Evolutionary conservation across 2,329 filamentous ascomycete species (phyloP).

Genomic region (Aspergillaceae sp.): DNA sequence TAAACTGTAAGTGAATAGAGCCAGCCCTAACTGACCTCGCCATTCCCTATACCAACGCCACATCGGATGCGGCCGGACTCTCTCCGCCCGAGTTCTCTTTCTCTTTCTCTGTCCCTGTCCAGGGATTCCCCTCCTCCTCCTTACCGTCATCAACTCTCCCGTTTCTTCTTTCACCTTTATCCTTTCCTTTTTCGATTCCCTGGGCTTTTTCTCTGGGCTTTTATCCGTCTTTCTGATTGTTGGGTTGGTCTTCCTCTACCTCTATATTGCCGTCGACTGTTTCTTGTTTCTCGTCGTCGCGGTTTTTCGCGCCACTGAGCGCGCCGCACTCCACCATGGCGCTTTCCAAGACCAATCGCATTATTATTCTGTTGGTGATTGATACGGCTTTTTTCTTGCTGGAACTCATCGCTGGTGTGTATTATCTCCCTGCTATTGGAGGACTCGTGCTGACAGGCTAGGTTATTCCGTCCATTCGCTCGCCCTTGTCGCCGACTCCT

Average conservation of each 20-base stretch:
- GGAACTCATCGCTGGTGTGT: slow-evolving; percentile 65
- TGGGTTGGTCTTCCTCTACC: too few species aligned
- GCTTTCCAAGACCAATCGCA: slow-evolving; percentile 86
- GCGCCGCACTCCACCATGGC: slow-evolving; percentile 49
- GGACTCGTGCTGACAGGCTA: slow-evolving; percentile 18
- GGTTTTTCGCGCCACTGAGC: slow-evolving; percentile 15
- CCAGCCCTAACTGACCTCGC: too few species aligned
- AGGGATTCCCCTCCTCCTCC: neutral
- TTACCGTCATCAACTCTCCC: neutral
- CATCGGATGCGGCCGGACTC: too few species aligned
- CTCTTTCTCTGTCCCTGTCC: neutral
- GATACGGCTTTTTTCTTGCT: slow-evolving; percentile 84
- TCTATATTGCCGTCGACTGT: neutral
- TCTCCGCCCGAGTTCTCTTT: too few species aligned
- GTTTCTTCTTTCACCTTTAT: neutral
- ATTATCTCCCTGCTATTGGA: neutral
- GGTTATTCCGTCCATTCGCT: slow-evolving; percentile 82
- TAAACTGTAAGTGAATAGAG: too few species aligned
- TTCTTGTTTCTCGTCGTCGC: slow-evolving; percentile 5
- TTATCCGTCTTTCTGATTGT: too few species aligned
- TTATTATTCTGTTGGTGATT: slow-evolving; percentile 85
- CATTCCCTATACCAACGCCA: too few species aligned
- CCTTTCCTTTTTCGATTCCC: neutral
- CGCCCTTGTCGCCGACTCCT: slow-evolving; percentile 90
- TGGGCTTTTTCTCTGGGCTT: neutral